phyloP scores from a whole-genome alignment of 345 rosid genomes.

The Limnanthes douglasii region DNA sequence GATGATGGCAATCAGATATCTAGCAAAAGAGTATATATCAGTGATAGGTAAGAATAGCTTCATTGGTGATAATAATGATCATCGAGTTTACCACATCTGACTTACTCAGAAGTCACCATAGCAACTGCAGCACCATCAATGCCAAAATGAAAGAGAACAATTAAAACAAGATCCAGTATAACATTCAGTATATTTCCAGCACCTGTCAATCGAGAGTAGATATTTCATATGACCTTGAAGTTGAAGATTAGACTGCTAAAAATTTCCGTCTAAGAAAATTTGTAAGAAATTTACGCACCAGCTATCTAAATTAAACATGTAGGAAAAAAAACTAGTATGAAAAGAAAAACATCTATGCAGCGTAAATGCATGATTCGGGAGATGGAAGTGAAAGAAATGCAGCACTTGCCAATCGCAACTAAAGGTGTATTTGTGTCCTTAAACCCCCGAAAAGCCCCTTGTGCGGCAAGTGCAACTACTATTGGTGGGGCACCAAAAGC shows the following conservation, averaged over 20 bases:
- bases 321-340: no score
- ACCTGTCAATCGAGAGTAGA: constrained; percentile 31
- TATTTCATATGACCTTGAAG: background rate
- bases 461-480: constrained; percentile 89
- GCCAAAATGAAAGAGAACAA: constrained; percentile 59
- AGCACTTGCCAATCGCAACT: constrained; percentile 80
- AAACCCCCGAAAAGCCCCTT: constrained; percentile 91
- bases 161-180: constrained; percentile 60
- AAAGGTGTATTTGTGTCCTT: constrained; percentile 87
- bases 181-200: constrained; percentile 72
- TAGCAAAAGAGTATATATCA: constrained; percentile 15
- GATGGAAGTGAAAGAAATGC: constrained; percentile 5
- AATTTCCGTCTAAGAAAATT: background rate
- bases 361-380: background rate
- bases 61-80: constrained; percentile 4
- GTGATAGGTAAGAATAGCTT: constrained; percentile 2
- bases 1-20: constrained; percentile 72
- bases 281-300: no score
- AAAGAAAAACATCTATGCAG: no score
- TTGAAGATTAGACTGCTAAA: background rate
- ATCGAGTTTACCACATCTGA: constrained; percentile 53
- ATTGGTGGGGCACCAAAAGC: constrained; percentile 94
- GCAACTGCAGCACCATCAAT: constrained; percentile 80
- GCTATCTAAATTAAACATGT: no score
- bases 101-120: constrained; percentile 96